Conservation (phyloP, 2,329 filamentous ascomycete genomes). For the Fusarium musae region DNA sequence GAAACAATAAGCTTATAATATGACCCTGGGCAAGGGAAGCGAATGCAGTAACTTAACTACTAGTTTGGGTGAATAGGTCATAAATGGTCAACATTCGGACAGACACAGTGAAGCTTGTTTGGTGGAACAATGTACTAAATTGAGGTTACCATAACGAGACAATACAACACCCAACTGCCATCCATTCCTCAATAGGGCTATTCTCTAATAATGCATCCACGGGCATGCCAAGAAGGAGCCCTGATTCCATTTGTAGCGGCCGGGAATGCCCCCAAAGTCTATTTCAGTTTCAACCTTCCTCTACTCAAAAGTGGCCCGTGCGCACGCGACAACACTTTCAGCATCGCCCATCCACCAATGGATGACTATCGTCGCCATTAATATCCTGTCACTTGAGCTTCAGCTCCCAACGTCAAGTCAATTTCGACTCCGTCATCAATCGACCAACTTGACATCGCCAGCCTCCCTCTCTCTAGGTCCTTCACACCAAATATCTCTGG, state of each 20-base stretch:
- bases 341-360: constrained; percentile 35
- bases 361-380: constrained; percentile 34
- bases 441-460: neutral
- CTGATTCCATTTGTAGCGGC: neutral
- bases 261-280: constrained; percentile 20
- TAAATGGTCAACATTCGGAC: neutral
- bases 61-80: neutral
- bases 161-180: neutral
- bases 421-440: constrained; percentile 1
- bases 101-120: neutral
- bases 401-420: constrained; percentile 20
- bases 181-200: neutral
- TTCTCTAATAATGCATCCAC: neutral
- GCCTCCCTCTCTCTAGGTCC: neutral
- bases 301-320: constrained; percentile 25
- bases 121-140: neutral
- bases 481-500: constrained; percentile 26
- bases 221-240: neutral
- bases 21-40: neutral
- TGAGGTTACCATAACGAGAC: too few relatives aligned
- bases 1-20: neutral
- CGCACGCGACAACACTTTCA: constrained; percentile 38
- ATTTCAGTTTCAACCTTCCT: constrained; percentile 30
- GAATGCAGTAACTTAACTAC: neutral
- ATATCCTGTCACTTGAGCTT: constrained; percentile 14